phyloP scores from a whole-genome alignment of 257 asterid species.

The Anisodus tanguticus region DNA sequence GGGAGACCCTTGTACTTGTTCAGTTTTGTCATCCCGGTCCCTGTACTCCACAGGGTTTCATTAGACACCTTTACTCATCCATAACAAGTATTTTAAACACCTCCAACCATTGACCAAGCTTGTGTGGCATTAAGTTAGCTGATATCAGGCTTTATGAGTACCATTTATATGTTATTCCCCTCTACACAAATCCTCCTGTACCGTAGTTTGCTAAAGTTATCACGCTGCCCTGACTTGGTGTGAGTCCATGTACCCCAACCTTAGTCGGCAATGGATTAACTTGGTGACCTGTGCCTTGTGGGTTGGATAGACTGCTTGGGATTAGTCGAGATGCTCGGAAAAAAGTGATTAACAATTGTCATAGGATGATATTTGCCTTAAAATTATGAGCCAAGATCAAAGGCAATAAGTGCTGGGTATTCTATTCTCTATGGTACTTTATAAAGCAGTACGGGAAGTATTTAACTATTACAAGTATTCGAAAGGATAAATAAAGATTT shows the following conservation, averaged over 20 bases:
- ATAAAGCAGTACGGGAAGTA: no score
- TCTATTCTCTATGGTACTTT: no score
- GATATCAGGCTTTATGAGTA: not conserved
- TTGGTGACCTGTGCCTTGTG: conserved; percentile 26
- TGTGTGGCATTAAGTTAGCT: no score
- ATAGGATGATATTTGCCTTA: not conserved
- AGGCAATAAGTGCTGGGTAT: conserved; percentile 18
- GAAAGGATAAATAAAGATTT: no score
- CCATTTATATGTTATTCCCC: not conserved
- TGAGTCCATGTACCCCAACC: not conserved
- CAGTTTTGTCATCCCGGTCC: no score
- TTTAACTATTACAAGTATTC: no score
- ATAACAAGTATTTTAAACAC: no score
- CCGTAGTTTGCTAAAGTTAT: not conserved
- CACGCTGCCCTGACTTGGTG: not conserved
- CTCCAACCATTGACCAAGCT: no score
- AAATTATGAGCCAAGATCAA: not conserved
- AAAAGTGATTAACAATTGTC: not conserved
- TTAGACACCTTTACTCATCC: no score
- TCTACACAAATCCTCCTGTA: not conserved
- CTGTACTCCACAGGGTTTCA: no score
- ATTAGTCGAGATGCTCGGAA: not conserved
- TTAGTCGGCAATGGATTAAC: not conserved
- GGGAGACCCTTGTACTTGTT: no score
- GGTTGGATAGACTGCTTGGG: conserved; percentile 13